Evolutionary conservation across 1,284 basidiomycete genomes (phyloP), one percentile per base, ranked within the genome.

Genomic region (Grifola frondosa): DNA sequence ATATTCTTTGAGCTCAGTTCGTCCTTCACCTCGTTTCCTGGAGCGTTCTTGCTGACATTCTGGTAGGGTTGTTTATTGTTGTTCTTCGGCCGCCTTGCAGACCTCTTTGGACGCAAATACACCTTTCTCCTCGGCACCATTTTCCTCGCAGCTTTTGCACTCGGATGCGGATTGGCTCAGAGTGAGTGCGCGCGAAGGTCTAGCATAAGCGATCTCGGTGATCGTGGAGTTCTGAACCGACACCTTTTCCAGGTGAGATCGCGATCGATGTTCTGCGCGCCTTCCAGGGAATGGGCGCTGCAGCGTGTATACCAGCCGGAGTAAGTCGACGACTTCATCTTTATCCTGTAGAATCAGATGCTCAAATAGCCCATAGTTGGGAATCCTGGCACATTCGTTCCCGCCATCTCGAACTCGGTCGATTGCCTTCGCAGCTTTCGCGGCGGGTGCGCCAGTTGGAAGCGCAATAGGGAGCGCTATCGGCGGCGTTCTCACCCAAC

Each of bases 11-110:
- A 37, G 36, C 16, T 37, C 36, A 6, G 36, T 37, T 5, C 29
- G 6, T 30, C 19, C 29, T 13, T 2, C 28, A 16, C 22, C 12
- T n/a, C n/a, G n/a, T n/a, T n/a, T 17, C 10, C 10, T 8, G 30
- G 20, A 24, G 26, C 17, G 28, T 22, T 31, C 7, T 16, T 12
- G 10, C 5, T 6, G 17, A n/a, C n/a, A n/a, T n/a, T n/a, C n/a
- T n/a, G n/a, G n/a, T 31, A 35, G 33, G 33, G 33, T 13, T 35
- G 33, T 23, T 72, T 89, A 30, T 69, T 91, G 9, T 65, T 91
- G 2, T 68, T 88, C 2, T 78, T 80, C 28, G 88, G 88, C 0
- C 69, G 87, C 30, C 59, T 89, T 4, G 84, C 86, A 5, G 88
- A 91, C 62, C 65, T 90, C 3, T 77, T 83, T 52, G 88, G 88